A percentile compares a stretch with the other conserved stretches of the same genome.
Evolutionary conservation across 225 moss, liverwort and hornwort genomes (phyloP).

Genomic region (Physcomitrellopsis africana): DNA sequence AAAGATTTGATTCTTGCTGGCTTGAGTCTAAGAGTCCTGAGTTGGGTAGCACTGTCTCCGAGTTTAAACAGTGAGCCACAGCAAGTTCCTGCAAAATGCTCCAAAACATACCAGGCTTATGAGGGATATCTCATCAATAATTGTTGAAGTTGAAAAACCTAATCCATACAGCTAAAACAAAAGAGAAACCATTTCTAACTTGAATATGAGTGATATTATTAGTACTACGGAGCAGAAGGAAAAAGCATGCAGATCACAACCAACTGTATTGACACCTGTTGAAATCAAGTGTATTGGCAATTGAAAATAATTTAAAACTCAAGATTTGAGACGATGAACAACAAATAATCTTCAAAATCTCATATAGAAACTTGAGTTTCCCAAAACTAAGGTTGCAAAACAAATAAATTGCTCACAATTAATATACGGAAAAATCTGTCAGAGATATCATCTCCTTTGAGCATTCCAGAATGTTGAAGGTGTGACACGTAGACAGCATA

Average conservation of each 20-base stretch:
- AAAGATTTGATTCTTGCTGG: conserved; percentile 70
- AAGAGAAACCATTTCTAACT: neutral
- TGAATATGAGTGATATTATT: conserved; percentile 10
- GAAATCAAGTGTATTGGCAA: too few relatives aligned
- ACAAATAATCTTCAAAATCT: conserved; percentile 12
- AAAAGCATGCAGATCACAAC: neutral
- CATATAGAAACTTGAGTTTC: conserved; percentile 11
- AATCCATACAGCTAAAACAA: conserved; percentile 19
- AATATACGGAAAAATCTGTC: conserved; percentile 94
- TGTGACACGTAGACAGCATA: conserved; percentile 91
- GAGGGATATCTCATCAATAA: conserved; percentile 5
- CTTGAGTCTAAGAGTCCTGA: conserved; percentile 61
- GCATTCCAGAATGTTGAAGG: conserved; percentile 93
- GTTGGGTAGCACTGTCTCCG: conserved; percentile 65
- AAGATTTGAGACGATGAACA: conserved; percentile 8
- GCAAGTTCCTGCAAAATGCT: conserved; percentile 72
- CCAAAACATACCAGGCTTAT: conserved; percentile 27
- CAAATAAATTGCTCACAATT: conserved; percentile 55
- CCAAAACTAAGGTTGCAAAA: conserved; percentile 18
- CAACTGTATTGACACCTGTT: conserved; percentile 2
- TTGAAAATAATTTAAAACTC: neutral
- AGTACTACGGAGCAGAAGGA: neutral
- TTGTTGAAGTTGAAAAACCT: neutral
- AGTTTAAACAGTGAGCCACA: conserved; percentile 79
- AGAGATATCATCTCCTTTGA: conserved; percentile 94